Base-by-base conservation (phyloP, 192 early-diverging fungal species). In the Coemansia aciculifera region DNA sequence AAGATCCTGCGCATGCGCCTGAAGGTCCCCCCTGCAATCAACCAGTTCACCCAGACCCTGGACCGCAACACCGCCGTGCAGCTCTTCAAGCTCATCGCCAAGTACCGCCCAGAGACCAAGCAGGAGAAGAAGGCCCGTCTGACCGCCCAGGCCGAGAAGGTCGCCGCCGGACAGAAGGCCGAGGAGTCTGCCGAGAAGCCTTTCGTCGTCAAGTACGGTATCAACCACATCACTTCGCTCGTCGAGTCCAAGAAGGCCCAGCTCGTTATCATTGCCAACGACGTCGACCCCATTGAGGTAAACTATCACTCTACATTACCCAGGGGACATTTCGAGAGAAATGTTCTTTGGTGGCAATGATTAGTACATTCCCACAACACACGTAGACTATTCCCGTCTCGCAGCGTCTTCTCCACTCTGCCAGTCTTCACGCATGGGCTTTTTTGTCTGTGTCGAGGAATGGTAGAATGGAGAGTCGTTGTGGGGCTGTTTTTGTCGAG, bases 51-150 rank as follows among this genome's bases (percentile, higher is more conserved):
- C 78, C 90, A 95, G 86, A 90, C 90, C 62, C 84, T 97, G 71
- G 98, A 99, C 90, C 95, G 95, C 90, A 98, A 97, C 92, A 97
- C 93, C 75, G 97, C 98, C 75, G 93, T 92, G 74, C 91, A 97
- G 87, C 86, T 97, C 74, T 98, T 99, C 94, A 95, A 95, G 89
- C 91, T 99, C 77, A 85, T 92, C 63, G 84, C 92, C 93, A 99
- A 99, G 94, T 98, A 98, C 93, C 94, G 96, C 79, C 96, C 98
- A 64, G 98, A 99, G 89, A 94, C 93, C 85, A 91, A 91, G 85
- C 79, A 87, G 70, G 94, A 99, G 87, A 99, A 99, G 93, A 92
- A 92, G 86, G 75, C 87, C 62, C 98, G 98, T 87, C 87, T 98
- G 68, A 87, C 83, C 52, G 89, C 88, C 59, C 89, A 91, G 79